Percentiles rank a stretch among this genome's conserved stretches.
phyloP scores from a whole-genome alignment of 805 yeast genomes.

The Citeromyces matritensis region DNA sequence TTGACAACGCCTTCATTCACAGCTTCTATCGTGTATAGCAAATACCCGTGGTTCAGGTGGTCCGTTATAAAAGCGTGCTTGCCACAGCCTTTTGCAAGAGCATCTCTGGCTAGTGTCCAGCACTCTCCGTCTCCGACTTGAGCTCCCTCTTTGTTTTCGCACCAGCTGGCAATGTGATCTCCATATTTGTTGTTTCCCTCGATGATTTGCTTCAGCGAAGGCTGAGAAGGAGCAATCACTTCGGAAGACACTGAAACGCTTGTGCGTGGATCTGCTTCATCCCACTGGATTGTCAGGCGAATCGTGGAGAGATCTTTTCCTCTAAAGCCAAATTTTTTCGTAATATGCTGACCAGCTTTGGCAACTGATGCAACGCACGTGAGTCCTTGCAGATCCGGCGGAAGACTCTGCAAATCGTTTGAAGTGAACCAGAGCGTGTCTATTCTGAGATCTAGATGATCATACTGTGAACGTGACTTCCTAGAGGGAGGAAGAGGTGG shows the following conservation, averaged over 20 bases:
- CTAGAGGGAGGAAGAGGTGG: too few species aligned
- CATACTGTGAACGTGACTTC: too few species aligned
- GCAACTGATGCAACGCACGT: too few species aligned
- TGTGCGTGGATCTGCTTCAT: conserved; percentile 10
- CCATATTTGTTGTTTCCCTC: conserved; percentile 24
- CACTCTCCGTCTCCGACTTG: conserved; percentile 43
- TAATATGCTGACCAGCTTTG: conserved; percentile 3
- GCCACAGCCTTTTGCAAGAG: conserved; percentile 38
- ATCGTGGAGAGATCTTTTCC: conserved; percentile 25
- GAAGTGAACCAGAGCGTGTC: too few species aligned
- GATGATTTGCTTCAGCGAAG: conserved; percentile 17
- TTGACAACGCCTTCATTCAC: conserved; percentile 6
- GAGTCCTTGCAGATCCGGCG: too few species aligned
- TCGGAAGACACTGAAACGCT: conserved; percentile 14
- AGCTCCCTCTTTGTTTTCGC: conserved; percentile 28
- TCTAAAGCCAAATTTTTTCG: conserved; percentile 19
- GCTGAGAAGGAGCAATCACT: conserved; percentile 27
- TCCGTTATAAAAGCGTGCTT: conserved; percentile 38
- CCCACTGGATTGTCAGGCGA: conserved; percentile 23
- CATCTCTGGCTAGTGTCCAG: conserved; percentile 45
- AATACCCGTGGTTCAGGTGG: conserved; percentile 29
- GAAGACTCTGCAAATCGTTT: too few species aligned
- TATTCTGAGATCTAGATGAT: too few species aligned
- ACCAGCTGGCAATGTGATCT: conserved; percentile 40
- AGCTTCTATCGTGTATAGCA: conserved; percentile 9